phyloP scores from a whole-genome alignment of 1,139 yeast species.

The Pichia kudriavzevii region DNA sequence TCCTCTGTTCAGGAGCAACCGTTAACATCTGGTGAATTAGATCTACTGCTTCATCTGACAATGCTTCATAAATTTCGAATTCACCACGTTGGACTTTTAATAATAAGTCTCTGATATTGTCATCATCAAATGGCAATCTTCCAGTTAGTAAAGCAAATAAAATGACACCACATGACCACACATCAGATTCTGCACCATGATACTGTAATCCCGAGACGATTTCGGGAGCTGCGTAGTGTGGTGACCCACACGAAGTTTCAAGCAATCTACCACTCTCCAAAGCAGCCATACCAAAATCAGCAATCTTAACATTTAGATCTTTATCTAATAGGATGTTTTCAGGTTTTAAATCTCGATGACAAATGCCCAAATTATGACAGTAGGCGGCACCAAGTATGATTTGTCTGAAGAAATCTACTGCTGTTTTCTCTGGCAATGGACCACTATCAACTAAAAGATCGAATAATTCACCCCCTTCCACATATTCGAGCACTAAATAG shows the following conservation, averaged over 20 bases:
- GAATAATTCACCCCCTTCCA: slow-evolving; percentile 95
- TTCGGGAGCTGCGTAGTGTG: slow-evolving; percentile 98
- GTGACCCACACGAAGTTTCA: slow-evolving; percentile 96
- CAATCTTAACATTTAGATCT: slow-evolving; percentile 84
- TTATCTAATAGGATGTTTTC: slow-evolving; percentile 86
- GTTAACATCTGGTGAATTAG: slow-evolving; percentile 74
- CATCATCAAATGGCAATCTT: slow-evolving; percentile 94
- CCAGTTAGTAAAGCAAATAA: slow-evolving; percentile 90
- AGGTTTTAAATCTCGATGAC: slow-evolving; percentile 94
- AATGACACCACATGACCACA: slow-evolving; percentile 98
- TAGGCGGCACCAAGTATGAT: slow-evolving; percentile 87
- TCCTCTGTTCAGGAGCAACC: slow-evolving; percentile 73
- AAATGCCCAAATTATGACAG: slow-evolving; percentile 88
- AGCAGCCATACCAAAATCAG: slow-evolving; percentile 99
- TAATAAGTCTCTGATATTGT: slow-evolving; percentile 76
- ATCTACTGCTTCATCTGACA: slow-evolving; percentile 80
- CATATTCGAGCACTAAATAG: slow-evolving; percentile 85
- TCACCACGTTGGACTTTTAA: slow-evolving; percentile 88
- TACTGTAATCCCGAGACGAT: slow-evolving; percentile 90
- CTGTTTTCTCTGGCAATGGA: slow-evolving; percentile 80
- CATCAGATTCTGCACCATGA: slow-evolving; percentile 96
- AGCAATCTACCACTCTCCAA: slow-evolving; percentile 75
- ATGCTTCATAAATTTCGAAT: slow-evolving; percentile 72
- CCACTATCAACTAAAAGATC: slow-evolving; percentile 88
- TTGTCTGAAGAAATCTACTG: slow-evolving; percentile 84